Evolutionary conservation across 495 filamentous ascomycete species (phyloP).

Genomic region (Talaromyces nanjingensis): DNA sequence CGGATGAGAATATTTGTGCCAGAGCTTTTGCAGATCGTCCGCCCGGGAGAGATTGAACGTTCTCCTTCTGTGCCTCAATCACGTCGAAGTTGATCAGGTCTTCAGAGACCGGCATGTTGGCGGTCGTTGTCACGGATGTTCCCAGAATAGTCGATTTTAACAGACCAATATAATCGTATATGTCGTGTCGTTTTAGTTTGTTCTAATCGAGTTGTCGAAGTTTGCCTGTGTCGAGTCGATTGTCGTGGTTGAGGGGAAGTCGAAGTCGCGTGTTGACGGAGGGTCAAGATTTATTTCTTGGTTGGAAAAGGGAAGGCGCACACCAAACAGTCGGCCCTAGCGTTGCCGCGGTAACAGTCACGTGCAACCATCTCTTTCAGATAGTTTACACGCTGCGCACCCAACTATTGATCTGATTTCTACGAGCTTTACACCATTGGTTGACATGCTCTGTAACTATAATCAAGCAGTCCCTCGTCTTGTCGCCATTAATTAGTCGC

Average conservation of each 20-base stretch:
- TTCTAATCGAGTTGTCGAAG: background rate
- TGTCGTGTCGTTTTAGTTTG: background rate
- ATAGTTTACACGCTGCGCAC: too few relatives aligned
- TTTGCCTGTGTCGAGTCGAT: conserved; percentile 10
- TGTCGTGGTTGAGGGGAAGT: conserved; percentile 5
- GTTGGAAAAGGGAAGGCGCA: background rate
- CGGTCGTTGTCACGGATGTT: conserved; percentile 9
- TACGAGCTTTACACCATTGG: too few relatives aligned
- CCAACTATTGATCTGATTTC: too few relatives aligned
- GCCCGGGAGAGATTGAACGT: conserved; percentile 86
- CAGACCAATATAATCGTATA: background rate
- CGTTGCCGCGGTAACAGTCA: conserved; percentile 32
- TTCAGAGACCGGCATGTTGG: conserved; percentile 44
- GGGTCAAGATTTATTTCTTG: background rate
- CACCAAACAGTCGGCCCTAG: too few relatives aligned
- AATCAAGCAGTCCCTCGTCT: too few relatives aligned
- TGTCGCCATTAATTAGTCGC: too few relatives aligned
- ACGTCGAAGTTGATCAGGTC: conserved; percentile 84
- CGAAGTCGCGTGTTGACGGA: conserved; percentile 4
- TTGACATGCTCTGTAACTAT: too few relatives aligned
- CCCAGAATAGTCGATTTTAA: background rate
- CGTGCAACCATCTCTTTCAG: conserved; percentile 13
- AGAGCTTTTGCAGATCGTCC: conserved; percentile 87
- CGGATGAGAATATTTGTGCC: conserved; percentile 71
- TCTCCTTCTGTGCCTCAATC: conserved; percentile 95